phyloP scores from a whole-genome alignment of 1,284 basidiomycete species.

The Cutaneotrichosporon cutaneum region DNA sequence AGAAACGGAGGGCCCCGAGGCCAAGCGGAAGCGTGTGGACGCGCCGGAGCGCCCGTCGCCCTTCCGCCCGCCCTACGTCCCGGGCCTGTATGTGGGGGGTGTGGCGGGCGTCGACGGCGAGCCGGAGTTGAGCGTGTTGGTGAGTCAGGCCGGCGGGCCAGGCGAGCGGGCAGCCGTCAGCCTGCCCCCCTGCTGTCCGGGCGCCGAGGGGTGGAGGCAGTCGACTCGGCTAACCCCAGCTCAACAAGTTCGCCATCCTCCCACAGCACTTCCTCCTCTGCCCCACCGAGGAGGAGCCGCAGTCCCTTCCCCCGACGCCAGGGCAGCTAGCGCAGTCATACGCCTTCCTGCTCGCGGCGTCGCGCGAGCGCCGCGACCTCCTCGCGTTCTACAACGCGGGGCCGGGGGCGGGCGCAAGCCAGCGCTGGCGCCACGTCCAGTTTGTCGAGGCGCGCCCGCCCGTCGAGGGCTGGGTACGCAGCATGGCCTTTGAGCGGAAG shows the following conservation, averaged over 20 bases:
- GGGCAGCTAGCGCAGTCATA: slow-evolving; percentile 73
- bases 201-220: no score
- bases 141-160: slow-evolving; percentile 51
- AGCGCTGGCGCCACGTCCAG: slow-evolving; percentile 82
- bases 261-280: slow-evolving; percentile 72
- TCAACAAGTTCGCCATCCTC: slow-evolving; percentile 66
- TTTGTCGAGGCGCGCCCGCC: slow-evolving; percentile 71
- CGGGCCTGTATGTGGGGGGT: slow-evolving; percentile 69
- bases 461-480: slow-evolving; percentile 65
- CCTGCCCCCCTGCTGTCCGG: no score
- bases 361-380: slow-evolving; percentile 57
- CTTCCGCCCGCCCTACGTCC: slow-evolving; percentile 75
- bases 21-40: slow-evolving; percentile 37
- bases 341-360: slow-evolving; percentile 65
- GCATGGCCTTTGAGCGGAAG: slow-evolving; percentile 61
- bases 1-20: slow-evolving; percentile 24
- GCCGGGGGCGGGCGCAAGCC: slow-evolving; percentile 76
- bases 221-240: slow-evolving; percentile 21
- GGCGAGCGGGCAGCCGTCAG: no score
- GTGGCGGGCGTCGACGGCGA: slow-evolving; percentile 63
- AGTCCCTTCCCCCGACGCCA: slow-evolving; percentile 73
- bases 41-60: slow-evolving; percentile 57
- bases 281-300: slow-evolving; percentile 54
- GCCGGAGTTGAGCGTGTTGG: slow-evolving; percentile 70
- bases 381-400: slow-evolving; percentile 89